These are phyloP conservation scores for Trichoderma aggressivum DNA, from an alignment of 2,329 filamentous ascomycete species.

Conservation along the genomic window DNA sequence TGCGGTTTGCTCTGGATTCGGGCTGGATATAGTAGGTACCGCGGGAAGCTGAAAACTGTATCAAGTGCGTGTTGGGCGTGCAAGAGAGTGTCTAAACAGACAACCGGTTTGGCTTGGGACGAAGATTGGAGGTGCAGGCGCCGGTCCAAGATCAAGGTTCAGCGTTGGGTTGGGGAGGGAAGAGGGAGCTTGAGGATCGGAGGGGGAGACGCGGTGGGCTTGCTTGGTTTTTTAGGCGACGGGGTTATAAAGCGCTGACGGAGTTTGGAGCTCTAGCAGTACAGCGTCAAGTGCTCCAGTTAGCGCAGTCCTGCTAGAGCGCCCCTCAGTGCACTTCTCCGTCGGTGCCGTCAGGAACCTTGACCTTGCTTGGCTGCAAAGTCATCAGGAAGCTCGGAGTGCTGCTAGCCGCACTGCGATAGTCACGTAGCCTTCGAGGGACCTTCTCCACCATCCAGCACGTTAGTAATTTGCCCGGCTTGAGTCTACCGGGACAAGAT, in stretches of 20 bases:
- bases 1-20: slow-evolving; percentile 14
- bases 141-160: background rate
- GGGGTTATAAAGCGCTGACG: slow-evolving; percentile 17
- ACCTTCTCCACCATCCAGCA: slow-evolving; percentile 1
- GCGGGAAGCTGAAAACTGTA: background rate
- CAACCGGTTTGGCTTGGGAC: background rate
- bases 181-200: slow-evolving; percentile 10
- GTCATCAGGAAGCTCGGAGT: slow-evolving; percentile 8
- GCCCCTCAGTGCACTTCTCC: background rate
- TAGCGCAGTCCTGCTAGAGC: slow-evolving; percentile 11
- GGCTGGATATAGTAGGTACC: background rate
- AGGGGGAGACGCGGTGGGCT: slow-evolving; percentile 13
- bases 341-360: slow-evolving; percentile 10
- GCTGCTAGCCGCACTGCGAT: background rate
- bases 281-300: background rate
- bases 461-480: slow-evolving; percentile 1
- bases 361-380: slow-evolving; percentile 3
- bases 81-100: background rate
- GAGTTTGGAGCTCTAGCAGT: slow-evolving; percentile 12
- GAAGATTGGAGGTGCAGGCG: background rate
- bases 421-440: background rate
- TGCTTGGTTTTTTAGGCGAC: slow-evolving; percentile 12
- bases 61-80: background rate
- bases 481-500: background rate
- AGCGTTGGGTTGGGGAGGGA: slow-evolving; percentile 5